Evolutionary conservation across 176 grass and related monocot genomes (phyloP).

Genomic region (Aegilops tauschii): DNA sequence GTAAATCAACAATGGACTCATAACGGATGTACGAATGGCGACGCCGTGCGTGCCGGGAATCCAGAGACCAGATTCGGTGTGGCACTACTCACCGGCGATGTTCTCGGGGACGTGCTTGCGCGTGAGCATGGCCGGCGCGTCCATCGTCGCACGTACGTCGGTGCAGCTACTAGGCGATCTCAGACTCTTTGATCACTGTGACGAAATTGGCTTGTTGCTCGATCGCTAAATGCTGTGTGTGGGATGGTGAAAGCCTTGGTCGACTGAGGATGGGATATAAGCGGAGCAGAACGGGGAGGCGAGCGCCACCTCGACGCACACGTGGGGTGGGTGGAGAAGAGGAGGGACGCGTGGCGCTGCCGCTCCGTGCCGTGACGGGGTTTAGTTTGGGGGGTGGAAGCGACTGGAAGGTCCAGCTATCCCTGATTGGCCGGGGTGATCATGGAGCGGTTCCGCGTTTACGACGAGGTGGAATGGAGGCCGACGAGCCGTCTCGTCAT

Average conservation of each 20-base stretch:
- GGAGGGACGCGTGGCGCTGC: slow-evolving; percentile 35
- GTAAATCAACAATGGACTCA: neutral
- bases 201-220: neutral
- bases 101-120: slow-evolving; percentile 46
- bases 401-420: slow-evolving; percentile 25
- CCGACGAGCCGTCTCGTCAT: neutral
- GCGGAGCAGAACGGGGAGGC: neutral
- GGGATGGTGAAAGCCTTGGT: neutral
- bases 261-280: slow-evolving; percentile 16
- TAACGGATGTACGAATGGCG: too few relatives aligned
- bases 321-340: slow-evolving; percentile 23
- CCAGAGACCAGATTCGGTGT: neutral
- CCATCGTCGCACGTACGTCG: slow-evolving; percentile 26
- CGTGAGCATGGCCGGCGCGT: slow-evolving; percentile 39
- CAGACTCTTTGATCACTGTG: neutral
- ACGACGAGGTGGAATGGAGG: neutral
- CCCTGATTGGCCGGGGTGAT: neutral
- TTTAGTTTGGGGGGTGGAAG: slow-evolving; percentile 20
- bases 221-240: neutral
- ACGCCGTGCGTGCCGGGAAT: neutral
- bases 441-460: neutral
- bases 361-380: slow-evolving; percentile 13
- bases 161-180: neutral
- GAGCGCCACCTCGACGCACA: slow-evolving; percentile 52
- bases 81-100: slow-evolving; percentile 16